Evolutionary conservation across 1,284 basidiomycete genomes (phyloP), one percentile per base, ranked within the genome.

Genomic region (Somion occarium): DNA sequence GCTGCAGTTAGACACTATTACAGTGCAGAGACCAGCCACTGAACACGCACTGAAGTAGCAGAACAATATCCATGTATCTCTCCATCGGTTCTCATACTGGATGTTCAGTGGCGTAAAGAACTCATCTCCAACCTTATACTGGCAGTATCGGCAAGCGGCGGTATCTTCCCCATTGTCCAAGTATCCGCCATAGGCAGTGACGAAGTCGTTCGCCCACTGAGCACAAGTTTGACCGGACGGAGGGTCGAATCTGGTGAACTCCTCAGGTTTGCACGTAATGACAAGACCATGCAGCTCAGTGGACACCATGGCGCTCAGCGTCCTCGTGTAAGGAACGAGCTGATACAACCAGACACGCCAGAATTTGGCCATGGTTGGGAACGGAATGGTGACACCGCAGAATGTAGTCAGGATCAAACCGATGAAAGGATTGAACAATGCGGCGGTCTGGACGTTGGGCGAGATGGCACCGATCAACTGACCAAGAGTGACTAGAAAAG

Each of bases 371-470:
- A 93, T 69, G 0, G 76, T 76, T 2, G 82, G 79, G 56, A 79
- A 88, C 0, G 91, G 90, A 49, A 92, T 82, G 2, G 87, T 85
- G 26, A 94, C 90, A 70, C 93, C 89, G 55, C 86, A 89, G 76
- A 91, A 88, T 18, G 85, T 77, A 12, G 76, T 69, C 51, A 91
- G 77, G 41, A 87, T 73, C 43, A 92, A 73, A 43, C 78, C 74
- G 46, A 93, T 56, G 73, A 88, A 90, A 3, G 91, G 88, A 61
- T 90, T 93, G 69, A 87, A 88, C 51, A 94, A 69, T 11, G 88
- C 85, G 4, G 90, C 89, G 42, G 93, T 82, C 64, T 82, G 85
- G 37, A 89, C 71, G 50, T 77, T 80, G 0, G 90, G 88, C 1
- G 87, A 86, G 38, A 94, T 69, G 0, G 92, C 83, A 18, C 86